Evolutionary conservation across 805 yeast genomes (phyloP), one percentile per base, ranked within the genome.

Genomic region (Lachancea sp.): DNA sequence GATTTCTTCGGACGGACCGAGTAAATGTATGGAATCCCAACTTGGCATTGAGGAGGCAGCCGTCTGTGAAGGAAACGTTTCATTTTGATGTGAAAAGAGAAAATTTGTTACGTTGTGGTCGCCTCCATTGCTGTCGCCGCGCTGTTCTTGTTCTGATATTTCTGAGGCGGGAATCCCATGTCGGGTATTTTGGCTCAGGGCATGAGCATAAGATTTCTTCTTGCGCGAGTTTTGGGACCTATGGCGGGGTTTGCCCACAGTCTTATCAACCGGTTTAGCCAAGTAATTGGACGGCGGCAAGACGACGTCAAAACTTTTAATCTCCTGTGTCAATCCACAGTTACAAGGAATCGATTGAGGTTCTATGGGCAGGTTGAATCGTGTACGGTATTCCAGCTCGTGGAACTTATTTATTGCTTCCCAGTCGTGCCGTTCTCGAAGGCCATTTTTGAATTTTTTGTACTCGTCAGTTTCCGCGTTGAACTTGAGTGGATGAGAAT

Each of bases 401-500:
- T 62, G 65, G 36, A 62, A 62, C 38, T 58, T 58, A 30, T 58
- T 57, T 2, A 62, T 48, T 3, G 65, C 59, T 16, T 57, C 62
- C 34, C 55, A 39, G 45, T 62, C 67, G 31, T 50, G 44, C 23
- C 48, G 49, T 13, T 45, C 49, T 29, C 53, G 55, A 29, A 62
- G 42, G 17, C 45, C 42, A 12, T 50, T 52, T 42, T 62, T 62
- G 42, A 62, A 62, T 41, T 58, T 60, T 30, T 55, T 60, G 41
- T 62, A 62, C 36, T 61, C 63, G 12, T 60, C 62, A 36, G 63
- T 56, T 22, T 53, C 53, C 3, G 65, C 63, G 40, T 60, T 54
- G 38, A 62, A 61, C 35, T 51, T 52, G 21, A 72, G 42, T 2
- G 67, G 65, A 54, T 80, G 87, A 46, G 80, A 73, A 57, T 80